Evolutionary conservation across 352 stramenopile genomes (phyloP).

Genomic region (Globisporangium cystogenes): DNA sequence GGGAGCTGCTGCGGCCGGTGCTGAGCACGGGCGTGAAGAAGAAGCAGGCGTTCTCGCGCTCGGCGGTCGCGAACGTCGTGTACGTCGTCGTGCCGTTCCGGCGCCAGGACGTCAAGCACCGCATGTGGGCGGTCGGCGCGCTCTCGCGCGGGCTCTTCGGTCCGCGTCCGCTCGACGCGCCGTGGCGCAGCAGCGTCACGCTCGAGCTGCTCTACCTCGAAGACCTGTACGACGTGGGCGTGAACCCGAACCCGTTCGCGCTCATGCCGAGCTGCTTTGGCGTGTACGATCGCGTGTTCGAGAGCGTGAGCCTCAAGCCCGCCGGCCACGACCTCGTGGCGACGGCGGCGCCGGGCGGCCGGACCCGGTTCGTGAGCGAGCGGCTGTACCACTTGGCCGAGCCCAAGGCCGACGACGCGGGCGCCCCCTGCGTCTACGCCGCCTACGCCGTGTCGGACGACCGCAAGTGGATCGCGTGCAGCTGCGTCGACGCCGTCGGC

Average conservation of each 20-base stretch:
- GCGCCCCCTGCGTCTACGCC: constrained; percentile 31
- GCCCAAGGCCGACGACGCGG: constrained; percentile 3
- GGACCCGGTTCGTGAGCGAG: constrained; percentile 46
- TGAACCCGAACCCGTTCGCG: constrained; percentile 54
- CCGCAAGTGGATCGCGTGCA: constrained; percentile 50
- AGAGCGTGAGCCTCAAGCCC: constrained; percentile 50
- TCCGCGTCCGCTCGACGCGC: constrained; percentile 14
- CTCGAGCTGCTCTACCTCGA: constrained; percentile 70
- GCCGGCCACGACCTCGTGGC: not conserved
- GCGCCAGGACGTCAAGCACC: constrained; percentile 61
- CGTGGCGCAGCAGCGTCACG: constrained; percentile 52
- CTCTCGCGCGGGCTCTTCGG: constrained; percentile 59
- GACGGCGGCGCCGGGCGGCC: constrained; percentile 1
- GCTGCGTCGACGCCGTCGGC: constrained; percentile 48
- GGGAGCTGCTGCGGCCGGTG: constrained; percentile 45
- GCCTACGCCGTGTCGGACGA: constrained; percentile 53
- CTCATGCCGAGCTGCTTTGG: constrained; percentile 55
- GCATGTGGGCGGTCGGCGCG: constrained; percentile 60
- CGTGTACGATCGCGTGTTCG: constrained; percentile 65
- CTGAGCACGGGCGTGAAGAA: constrained; percentile 44
- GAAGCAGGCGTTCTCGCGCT: constrained; percentile 58
- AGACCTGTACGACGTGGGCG: constrained; percentile 56
- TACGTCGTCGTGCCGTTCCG: constrained; percentile 68
- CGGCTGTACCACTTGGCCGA: constrained; percentile 54
- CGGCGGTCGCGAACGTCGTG: constrained; percentile 56